phyloP scores from a whole-genome alignment of 2,329 filamentous ascomycete species.

The Hortaea sp. region DNA sequence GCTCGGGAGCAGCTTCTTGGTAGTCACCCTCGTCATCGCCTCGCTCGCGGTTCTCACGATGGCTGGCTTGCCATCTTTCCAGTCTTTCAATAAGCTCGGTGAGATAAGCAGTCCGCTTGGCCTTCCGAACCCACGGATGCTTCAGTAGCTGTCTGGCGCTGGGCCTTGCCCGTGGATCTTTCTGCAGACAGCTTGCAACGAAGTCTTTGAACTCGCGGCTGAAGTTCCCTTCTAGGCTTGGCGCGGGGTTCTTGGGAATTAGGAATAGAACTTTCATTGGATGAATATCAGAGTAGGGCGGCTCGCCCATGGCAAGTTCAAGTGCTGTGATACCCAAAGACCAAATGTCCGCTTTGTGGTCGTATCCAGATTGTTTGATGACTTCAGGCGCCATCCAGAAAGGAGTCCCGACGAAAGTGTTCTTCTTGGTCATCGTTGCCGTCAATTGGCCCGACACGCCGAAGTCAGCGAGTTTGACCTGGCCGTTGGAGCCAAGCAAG shows the following conservation, averaged over 20 bases:
- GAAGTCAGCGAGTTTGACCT: slow-evolving; percentile 96
- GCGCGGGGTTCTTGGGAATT: slow-evolving; percentile 88
- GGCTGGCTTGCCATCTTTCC: slow-evolving; percentile 73
- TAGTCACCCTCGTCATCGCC: slow-evolving; percentile 45
- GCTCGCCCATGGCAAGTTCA: slow-evolving; percentile 83
- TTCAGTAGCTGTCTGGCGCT: slow-evolving; percentile 78
- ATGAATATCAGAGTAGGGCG: slow-evolving; percentile 91
- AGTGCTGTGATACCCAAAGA: slow-evolving; percentile 90
- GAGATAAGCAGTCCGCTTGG: slow-evolving; percentile 92
- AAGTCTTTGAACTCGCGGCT: slow-evolving; percentile 42
- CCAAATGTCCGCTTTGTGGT: slow-evolving; percentile 97
- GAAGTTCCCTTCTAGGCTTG: slow-evolving; percentile 50
- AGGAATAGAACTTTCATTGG: slow-evolving; percentile 97
- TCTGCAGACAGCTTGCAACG: slow-evolving; percentile 60
- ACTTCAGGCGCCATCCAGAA: slow-evolving; percentile 99
- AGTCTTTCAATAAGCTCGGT: slow-evolving; percentile 92
- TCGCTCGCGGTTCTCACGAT: slow-evolving; percentile 58
- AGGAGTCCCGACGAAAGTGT: slow-evolving; percentile 94
- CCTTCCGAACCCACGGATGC: slow-evolving; percentile 80
- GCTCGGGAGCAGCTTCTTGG: slow-evolving; percentile 32
- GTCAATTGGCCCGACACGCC: slow-evolving; percentile 93
- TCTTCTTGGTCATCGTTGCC: slow-evolving; percentile 99
- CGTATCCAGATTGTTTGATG: slow-evolving; percentile 96
- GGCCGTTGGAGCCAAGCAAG: slow-evolving; percentile 75
- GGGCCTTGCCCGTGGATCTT: slow-evolving; percentile 81